Base-by-base conservation (phyloP, 2,329 filamentous ascomycete genomes). In the Colletotrichum horii region DNA sequence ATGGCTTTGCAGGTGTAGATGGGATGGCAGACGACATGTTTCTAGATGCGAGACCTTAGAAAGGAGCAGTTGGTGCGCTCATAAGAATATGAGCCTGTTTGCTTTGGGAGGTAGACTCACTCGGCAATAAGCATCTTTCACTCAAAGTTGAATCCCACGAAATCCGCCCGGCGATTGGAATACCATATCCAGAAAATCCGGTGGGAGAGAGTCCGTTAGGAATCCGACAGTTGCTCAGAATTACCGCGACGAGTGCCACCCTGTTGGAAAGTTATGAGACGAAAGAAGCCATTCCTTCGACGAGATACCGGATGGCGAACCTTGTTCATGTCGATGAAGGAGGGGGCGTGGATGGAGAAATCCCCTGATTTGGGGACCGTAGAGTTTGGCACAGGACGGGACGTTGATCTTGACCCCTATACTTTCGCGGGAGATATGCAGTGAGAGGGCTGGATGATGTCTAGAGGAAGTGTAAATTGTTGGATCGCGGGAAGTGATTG, bases 1-100 rank as follows among this genome's bases (percentile, higher is more conserved):
- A 81, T 84, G 69, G 90, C 90, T n/a, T 80, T 93, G 77, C 91
- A 93, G 83, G 90, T 85, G 22, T 91, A 74, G 66, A 43, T 15
- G 28, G 24, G 55, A 58, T 58, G 55, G 14, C 26, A 26, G 26
- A 58, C 14, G 16, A 58, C 55, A 58, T 58, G 16, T 58, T 26
- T 26, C 22, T 58, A 30, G 55, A 58, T 30, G 9, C 19, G 61
- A 43, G 30, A 22, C 19, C 8, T n/a, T 36, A 61, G 19, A 34
- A 3, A 2, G 8, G 28, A 34, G 55, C 55, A 19, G n/a, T 28
- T 19, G 55, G 60, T 62, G 26, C 4, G 60, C 16, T 7, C 43
- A 48, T 14, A 22, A 22, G 43, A 22, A 48, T 22, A 0, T 3
- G 9, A n/a, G 2, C 11, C 14, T 19, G 1, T 2, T 19, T 6